phyloP scores from a whole-genome alignment of 306 rosid species.

The Quercus aquifolioides region DNA sequence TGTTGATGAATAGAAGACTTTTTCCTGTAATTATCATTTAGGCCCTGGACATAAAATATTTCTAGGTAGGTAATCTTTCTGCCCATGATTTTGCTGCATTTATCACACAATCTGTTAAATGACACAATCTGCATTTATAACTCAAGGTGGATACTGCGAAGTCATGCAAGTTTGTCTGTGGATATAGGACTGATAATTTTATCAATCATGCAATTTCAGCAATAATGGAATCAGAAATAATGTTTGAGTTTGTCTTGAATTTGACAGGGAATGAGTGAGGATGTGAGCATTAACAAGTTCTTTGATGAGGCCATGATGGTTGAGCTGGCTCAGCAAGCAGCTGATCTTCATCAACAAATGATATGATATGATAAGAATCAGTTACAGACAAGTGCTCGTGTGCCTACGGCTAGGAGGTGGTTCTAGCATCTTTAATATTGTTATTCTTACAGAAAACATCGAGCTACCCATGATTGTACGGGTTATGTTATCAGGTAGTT shows the following conservation, averaged over 20 bases:
- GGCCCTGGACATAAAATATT: background rate
- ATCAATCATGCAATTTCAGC: background rate
- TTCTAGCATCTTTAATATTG: background rate
- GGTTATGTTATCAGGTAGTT: too few relatives aligned
- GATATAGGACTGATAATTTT: background rate
- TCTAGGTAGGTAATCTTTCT: background rate
- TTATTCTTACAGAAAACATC: too few relatives aligned
- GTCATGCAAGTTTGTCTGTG: background rate
- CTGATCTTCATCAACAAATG: conserved; percentile 97
- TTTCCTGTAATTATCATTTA: background rate
- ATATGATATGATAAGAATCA: conserved; percentile 56
- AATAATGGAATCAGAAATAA: background rate
- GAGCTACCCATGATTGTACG: too few relatives aligned
- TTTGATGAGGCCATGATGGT: conserved; percentile 99
- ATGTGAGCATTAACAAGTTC: conserved; percentile 90
- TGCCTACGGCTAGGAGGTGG: background rate
- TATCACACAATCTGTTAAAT: background rate
- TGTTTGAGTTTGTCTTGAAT: background rate
- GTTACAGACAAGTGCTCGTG: background rate
- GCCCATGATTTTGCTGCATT: background rate
- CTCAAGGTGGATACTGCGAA: background rate
- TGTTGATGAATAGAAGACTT: too few relatives aligned
- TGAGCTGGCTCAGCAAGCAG: conserved; percentile 96
- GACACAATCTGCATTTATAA: background rate
- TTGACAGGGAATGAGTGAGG: conserved; percentile 96